A percentile compares a stretch with the other conserved stretches of the same genome.
These are phyloP conservation scores for Fraxinus dipetala DNA, from an alignment of 305 asterid species.

Conservation along the genomic window DNA sequence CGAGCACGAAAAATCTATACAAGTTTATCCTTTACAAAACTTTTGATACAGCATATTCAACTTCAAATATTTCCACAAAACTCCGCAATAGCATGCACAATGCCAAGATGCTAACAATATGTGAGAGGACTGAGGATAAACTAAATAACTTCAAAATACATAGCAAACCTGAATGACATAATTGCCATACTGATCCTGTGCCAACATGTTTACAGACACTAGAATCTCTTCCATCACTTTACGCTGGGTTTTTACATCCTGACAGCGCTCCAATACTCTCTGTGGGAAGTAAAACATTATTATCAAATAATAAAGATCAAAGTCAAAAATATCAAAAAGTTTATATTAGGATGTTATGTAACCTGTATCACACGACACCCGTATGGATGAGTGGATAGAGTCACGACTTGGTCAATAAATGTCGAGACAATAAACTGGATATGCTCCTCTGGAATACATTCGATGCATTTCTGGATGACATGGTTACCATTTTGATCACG, in stretches of 20 bases:
- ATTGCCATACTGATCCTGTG: constrained; percentile 89
- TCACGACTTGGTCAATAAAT: constrained; percentile 86
- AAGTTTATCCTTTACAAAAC: background rate
- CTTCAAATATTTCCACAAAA: background rate
- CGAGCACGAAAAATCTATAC: background rate
- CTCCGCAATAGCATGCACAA: background rate
- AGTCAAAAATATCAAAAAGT: background rate
- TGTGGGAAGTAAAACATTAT: constrained; percentile 26
- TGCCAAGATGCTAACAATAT: background rate
- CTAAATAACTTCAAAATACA: background rate
- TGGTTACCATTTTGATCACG: constrained; percentile 99
- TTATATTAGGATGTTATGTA: background rate
- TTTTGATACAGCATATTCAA: background rate
- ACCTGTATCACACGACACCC: constrained; percentile 99
- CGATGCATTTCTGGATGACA: constrained; percentile 95
- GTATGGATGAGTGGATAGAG: constrained; percentile 92
- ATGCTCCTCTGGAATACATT: constrained; percentile 88
- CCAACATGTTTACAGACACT: constrained; percentile 73
- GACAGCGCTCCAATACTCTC: constrained; percentile 78
- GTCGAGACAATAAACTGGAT: constrained; percentile 78
- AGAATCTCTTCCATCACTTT: constrained; percentile 82
- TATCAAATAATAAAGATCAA: background rate
- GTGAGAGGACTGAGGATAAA: background rate
- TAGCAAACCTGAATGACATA: constrained; percentile 73
- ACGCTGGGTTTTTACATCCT: constrained; percentile 58